These are phyloP conservation scores for Cystobasidium tubakii DNA, from an alignment of 768 basidiomycete genomes.

Conservation along the genomic window DNA sequence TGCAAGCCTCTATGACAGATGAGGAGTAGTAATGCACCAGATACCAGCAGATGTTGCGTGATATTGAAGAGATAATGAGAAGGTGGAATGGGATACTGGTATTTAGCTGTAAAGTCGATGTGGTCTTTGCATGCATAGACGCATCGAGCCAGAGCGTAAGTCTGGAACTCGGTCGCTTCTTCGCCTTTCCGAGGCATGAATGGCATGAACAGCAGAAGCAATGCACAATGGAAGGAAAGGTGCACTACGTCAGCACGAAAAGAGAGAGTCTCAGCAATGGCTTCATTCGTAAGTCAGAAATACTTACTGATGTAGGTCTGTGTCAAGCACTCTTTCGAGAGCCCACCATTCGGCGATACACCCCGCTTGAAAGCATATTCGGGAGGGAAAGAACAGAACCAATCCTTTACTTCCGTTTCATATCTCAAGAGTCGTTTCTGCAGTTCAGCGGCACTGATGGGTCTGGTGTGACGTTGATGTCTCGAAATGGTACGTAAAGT, in stretches of 20 bases:
- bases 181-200: constrained; percentile 21
- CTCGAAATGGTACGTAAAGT: neutral
- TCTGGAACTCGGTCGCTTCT: constrained; percentile 19
- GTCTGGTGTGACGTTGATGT: neutral
- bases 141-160: constrained; percentile 19
- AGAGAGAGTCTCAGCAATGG: neutral
- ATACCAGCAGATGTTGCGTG: constrained; percentile 29
- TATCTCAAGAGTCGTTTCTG: neutral
- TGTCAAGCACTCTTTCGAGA: neutral
- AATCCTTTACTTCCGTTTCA: neutral
- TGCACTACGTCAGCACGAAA: neutral
- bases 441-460: neutral
- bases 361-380: neutral
- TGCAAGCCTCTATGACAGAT: constrained; percentile 15
- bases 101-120: neutral
- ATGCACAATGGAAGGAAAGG: neutral
- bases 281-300: neutral
- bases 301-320: neutral
- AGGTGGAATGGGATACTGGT: constrained; percentile 3
- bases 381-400: constrained; percentile 3
- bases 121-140: constrained; percentile 28
- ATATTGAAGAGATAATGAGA: constrained; percentile 20
- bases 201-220: constrained; percentile 29
- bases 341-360: neutral
- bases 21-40: constrained; percentile 31